phyloP scores from a whole-genome alignment of 2,329 filamentous ascomycete species.

The Cladophialophora exuberans region DNA sequence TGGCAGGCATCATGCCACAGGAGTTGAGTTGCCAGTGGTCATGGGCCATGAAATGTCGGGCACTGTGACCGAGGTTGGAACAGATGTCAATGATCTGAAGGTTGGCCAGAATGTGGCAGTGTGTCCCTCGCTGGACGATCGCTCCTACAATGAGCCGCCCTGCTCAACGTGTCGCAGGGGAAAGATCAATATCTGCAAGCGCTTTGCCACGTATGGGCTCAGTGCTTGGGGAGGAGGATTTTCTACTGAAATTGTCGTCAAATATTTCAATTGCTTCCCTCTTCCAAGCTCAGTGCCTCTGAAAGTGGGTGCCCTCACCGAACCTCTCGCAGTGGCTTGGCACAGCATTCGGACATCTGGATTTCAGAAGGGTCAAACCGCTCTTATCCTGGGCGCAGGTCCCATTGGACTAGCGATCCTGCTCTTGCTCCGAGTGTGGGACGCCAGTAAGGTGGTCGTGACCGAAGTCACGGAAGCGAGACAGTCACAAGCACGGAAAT shows the following conservation, averaged over 20 bases:
- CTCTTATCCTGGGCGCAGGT: constrained; percentile 54
- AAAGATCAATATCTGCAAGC: constrained; percentile 9
- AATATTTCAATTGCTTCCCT: neutral
- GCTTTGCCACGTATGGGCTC: constrained; percentile 4
- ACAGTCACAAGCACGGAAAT: constrained; percentile 52
- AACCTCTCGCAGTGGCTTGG: constrained; percentile 59
- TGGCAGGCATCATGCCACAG: constrained; percentile 56
- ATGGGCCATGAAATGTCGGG: constrained; percentile 58
- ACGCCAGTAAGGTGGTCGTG: constrained; percentile 52
- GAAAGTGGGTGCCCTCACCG: constrained; percentile 46
- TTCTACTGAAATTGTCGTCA: constrained; percentile 3
- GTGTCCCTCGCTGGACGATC: constrained; percentile 29
- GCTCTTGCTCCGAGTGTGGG: constrained; percentile 48
- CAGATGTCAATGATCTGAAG: neutral
- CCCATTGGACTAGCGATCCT: constrained; percentile 57
- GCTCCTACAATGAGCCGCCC: neutral
- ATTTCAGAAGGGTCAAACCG: constrained; percentile 50
- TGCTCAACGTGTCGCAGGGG: constrained; percentile 6
- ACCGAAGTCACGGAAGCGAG: constrained; percentile 46
- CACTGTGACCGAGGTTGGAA: constrained; percentile 39
- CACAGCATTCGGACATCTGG: constrained; percentile 54
- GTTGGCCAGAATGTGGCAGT: constrained; percentile 12
- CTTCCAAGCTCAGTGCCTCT: constrained; percentile 12
- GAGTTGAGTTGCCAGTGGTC: constrained; percentile 53
- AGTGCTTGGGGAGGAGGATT: constrained; percentile 9